phyloP scores from a whole-genome alignment of 352 stramenopile species.

The Phytophthora pistaciae region DNA sequence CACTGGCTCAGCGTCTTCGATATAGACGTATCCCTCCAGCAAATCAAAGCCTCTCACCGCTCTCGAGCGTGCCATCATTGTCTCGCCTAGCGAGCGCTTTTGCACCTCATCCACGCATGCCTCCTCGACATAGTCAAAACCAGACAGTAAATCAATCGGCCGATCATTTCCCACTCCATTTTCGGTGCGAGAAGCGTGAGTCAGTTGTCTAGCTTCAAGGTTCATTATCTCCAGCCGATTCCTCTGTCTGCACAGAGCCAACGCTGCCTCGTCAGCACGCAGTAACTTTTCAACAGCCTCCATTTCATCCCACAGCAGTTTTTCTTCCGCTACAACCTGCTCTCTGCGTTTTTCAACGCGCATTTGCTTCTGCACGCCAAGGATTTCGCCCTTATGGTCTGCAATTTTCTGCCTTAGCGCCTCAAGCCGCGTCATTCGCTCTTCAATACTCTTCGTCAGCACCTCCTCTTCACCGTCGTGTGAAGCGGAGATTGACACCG shows the following conservation, averaged over 20 bases:
- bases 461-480: conserved; percentile 45
- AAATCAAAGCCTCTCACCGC: conserved; percentile 28
- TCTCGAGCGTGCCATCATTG: not conserved
- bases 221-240: conserved; percentile 57
- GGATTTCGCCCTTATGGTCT: conserved; percentile 51
- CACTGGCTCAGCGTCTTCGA: conserved; percentile 40
- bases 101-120: not conserved
- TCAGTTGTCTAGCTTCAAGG: conserved; percentile 47
- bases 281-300: conserved; percentile 54
- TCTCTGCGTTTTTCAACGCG: conserved; percentile 62
- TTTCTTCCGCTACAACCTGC: conserved; percentile 51
- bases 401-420: conserved; percentile 54
- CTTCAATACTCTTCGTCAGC: conserved; percentile 74
- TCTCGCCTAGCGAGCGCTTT: not conserved
- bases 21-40: conserved; percentile 43
- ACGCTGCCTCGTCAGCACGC: conserved; percentile 41
- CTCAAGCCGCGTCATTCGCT: conserved; percentile 57
- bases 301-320: conserved; percentile 54
- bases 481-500: conserved; percentile 30
- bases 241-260: conserved; percentile 53
- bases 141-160: conserved; percentile 32
- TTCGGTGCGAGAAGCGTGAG: not conserved
- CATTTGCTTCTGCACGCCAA: conserved; percentile 56
- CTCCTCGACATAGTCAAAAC: conserved; percentile 51
- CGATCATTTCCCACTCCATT: not conserved